phyloP scores from a whole-genome alignment of 75 land plant genomes.

The Chamaecyparis obtusa region DNA sequence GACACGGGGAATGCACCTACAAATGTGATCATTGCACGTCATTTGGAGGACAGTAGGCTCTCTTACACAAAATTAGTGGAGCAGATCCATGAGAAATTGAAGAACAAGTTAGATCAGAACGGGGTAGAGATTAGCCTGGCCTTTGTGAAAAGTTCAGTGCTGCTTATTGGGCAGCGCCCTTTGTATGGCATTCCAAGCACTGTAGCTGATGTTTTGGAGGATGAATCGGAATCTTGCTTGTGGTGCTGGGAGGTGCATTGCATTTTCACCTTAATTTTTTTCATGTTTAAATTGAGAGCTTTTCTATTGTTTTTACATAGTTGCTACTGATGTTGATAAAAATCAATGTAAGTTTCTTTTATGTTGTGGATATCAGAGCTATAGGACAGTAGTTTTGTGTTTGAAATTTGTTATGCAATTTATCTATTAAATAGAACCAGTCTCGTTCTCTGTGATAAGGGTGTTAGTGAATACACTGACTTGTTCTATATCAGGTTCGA shows the following conservation, averaged over 20 bases:
- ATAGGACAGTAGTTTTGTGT: neutral
- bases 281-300: neutral
- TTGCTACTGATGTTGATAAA: neutral
- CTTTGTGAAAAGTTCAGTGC: constrained; percentile 39
- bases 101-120: constrained; percentile 20
- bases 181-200: constrained; percentile 49
- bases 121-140: constrained; percentile 27
- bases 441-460: neutral
- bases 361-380: neutral
- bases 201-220: constrained; percentile 75
- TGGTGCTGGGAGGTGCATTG: constrained; percentile 85
- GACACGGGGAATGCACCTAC: constrained; percentile 3
- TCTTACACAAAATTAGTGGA: constrained; percentile 53
- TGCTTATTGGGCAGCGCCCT: constrained; percentile 59
- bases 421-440: neutral
- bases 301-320: neutral
- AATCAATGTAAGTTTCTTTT: neutral
- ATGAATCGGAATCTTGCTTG: constrained; percentile 43
- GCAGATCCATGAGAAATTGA: constrained; percentile 28
- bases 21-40: constrained; percentile 34
- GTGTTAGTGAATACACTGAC: neutral
- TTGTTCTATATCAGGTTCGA: constrained; percentile 36
- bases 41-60: constrained; percentile 62
- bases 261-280: neutral
- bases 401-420: neutral